A percentile compares a stretch with the other conserved stretches of the same genome.
Evolutionary conservation across 208 protist genomes (phyloP).

Genomic region (Leishmania lainsoni): DNA sequence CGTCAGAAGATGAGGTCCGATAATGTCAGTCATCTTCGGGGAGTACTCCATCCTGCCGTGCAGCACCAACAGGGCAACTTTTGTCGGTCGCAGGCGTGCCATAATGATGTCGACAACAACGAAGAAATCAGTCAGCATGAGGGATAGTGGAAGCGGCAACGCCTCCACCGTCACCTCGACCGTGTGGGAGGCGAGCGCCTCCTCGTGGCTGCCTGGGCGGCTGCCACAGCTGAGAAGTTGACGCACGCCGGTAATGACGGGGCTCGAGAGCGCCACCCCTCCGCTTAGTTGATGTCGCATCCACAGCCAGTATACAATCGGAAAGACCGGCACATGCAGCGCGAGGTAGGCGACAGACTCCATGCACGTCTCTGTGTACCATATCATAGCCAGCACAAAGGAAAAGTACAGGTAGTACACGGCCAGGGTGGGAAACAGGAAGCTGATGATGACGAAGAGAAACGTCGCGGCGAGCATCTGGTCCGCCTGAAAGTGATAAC

Average conservation of each 20-base stretch:
- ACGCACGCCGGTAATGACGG: constrained; percentile 47
- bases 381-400: constrained; percentile 59
- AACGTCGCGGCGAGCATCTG: constrained; percentile 93
- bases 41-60: constrained; percentile 31
- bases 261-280: constrained; percentile 46
- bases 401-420: constrained; percentile 95
- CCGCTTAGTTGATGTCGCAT: constrained; percentile 29
- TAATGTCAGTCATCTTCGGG: constrained; percentile 40
- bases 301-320: constrained; percentile 57
- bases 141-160: constrained; percentile 46
- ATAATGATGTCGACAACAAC: constrained; percentile 48
- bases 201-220: constrained; percentile 8
- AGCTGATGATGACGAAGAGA: constrained; percentile 87
- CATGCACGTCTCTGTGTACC: constrained; percentile 58
- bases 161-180: constrained; percentile 64
- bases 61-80: constrained; percentile 41
- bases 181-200: constrained; percentile 52
- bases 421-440: constrained; percentile 91
- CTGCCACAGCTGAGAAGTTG: constrained; percentile 17
- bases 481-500: constrained; percentile 86
- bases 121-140: constrained; percentile 69
- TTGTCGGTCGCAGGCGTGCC: constrained; percentile 36
- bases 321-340: constrained; percentile 70
- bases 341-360: constrained; percentile 53
- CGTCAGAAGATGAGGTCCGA: constrained; percentile 64